A percentile compares a stretch with the other conserved stretches of the same genome.
phyloP scores from a whole-genome alignment of 2,329 filamentous ascomycete genomes.

The Septoria petroselini region DNA sequence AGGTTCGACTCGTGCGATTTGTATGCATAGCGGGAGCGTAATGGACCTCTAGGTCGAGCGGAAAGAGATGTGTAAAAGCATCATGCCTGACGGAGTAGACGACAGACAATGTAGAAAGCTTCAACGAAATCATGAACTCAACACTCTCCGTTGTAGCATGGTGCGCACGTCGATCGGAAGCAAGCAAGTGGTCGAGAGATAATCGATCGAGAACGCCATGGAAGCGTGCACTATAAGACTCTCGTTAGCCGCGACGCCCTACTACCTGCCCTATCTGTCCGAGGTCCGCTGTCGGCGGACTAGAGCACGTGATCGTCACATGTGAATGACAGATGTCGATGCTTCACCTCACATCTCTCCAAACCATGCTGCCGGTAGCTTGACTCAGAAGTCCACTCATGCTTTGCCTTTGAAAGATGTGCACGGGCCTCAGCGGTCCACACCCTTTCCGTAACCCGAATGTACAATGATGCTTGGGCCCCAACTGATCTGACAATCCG shows the following conservation, averaged over 20 bases:
- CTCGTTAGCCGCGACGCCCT: background rate
- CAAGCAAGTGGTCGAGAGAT: too few species aligned
- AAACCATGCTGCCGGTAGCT: too few species aligned
- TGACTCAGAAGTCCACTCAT: too few species aligned
- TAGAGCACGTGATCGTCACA: background rate
- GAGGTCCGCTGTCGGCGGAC: background rate
- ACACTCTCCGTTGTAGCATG: too few species aligned
- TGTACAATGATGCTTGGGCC: too few species aligned
- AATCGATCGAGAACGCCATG: background rate
- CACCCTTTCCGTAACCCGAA: too few species aligned
- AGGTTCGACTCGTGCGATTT: slow-evolving; percentile 9
- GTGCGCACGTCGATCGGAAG: too few species aligned
- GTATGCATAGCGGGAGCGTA: slow-evolving; percentile 4
- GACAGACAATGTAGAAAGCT: background rate
- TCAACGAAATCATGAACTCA: background rate
- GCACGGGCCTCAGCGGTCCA: too few species aligned
- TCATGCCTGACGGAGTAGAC: background rate
- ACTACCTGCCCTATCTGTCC: background rate
- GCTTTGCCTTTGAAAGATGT: too few species aligned
- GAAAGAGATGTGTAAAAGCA: slow-evolving; percentile 5
- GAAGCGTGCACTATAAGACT: background rate
- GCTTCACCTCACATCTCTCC: too few species aligned
- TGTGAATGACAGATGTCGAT: background rate
- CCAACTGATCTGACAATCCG: too few species aligned
- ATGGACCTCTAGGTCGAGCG: background rate